phyloP scores from a whole-genome alignment of 768 basidiomycete species.

The Leccinum broughii region DNA sequence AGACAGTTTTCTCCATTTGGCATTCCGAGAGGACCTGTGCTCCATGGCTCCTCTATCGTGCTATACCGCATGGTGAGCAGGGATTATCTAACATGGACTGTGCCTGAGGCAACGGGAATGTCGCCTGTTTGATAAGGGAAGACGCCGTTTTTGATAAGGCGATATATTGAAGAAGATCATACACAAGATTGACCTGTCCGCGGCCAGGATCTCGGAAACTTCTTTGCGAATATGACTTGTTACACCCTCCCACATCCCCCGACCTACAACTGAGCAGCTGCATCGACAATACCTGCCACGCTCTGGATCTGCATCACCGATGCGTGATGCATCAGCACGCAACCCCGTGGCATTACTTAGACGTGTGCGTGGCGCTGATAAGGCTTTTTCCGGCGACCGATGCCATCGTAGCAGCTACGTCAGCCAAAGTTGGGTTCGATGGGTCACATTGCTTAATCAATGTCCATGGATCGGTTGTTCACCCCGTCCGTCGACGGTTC shows the following conservation, averaged over 20 bases:
- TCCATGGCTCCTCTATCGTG: neutral
- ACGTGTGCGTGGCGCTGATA: neutral
- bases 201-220: neutral
- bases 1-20: neutral
- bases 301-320: conserved; percentile 3
- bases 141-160: neutral
- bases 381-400: neutral
- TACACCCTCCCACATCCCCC: neutral
- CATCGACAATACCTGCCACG: neutral
- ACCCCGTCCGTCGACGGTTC: neutral
- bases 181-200: neutral
- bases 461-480: neutral
- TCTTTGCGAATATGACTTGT: neutral
- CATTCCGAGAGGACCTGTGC: neutral
- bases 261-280: conserved; percentile 2
- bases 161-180: neutral
- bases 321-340: neutral
- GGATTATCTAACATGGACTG: neutral
- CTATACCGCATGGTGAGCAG: neutral
- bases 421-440: neutral
- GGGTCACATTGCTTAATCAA: neutral
- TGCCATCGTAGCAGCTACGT: neutral
- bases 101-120: neutral
- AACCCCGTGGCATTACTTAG: neutral
- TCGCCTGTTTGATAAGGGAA: neutral